Evolutionary conservation across 2,329 filamentous ascomycete genomes (phyloP), one percentile per base, ranked within the genome.

Genomic region (Shiraia sp.): DNA sequence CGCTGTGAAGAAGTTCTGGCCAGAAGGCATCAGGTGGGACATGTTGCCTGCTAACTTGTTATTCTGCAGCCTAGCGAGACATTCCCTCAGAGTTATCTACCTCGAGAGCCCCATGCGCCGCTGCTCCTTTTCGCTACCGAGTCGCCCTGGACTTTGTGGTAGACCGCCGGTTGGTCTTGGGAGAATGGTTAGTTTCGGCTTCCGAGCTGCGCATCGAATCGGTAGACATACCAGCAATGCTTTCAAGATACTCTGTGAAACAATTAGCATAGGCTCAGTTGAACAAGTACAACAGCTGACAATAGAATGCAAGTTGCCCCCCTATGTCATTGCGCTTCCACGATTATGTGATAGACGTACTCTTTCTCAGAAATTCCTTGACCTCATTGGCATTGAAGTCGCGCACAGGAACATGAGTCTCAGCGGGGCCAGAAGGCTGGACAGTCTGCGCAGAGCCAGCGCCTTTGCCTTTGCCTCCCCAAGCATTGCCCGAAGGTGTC

Each of bases 381-480:
- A 74, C 67, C 49, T 74, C 73, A 14, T 51, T 61, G 5, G 67
- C 63, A 55, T 75, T 75, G 64, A 75, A 76, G 37, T 68, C 70
- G 31, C 59, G 62, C 39, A 70, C 65, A 3, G 68, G 65, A 23
- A 63, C 55, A 43, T 70, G 61, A 22, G 62, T 59, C 28, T 67
- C 63, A 27, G 49, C 35, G 45, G 55, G 57, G 17, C 47, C 55
- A 32, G 54, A 49, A 32, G 42, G 53, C 46, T 42, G 40, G 42
- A 44, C 45, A 37, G 41, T 42, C 10, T 45, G 43, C 19, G 51
- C 49, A 28, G 53, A 30, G 12, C 51, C 54, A 16, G 57, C 47
- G 40, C 49, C 53, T 37, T 68, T 69, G 27, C 57, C 61, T 39
- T 68, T 69, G 16, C 44, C 42, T 42, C 52, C 57, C 68, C 68